These are phyloP conservation scores for Xylaria digitata DNA, from an alignment of 2,329 filamentous ascomycete species.

Conservation along the genomic window DNA sequence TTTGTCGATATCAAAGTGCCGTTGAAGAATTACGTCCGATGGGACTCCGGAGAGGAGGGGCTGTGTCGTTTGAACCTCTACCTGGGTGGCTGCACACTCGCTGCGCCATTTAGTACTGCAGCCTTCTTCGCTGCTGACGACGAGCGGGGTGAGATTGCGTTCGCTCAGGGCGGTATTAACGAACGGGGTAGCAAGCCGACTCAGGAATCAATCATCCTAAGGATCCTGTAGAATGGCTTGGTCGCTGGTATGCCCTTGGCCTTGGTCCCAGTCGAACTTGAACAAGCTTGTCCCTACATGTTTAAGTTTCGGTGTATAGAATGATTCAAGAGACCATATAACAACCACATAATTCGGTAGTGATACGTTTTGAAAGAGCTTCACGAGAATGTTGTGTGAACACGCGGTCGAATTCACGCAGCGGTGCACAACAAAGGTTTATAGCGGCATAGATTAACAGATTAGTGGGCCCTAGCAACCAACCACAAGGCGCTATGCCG, in stretches of 20 bases:
- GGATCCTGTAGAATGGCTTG: conserved; percentile 16
- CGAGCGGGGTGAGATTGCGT: conserved; percentile 45
- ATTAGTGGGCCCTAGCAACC: too few relatives aligned
- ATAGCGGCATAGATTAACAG: too few relatives aligned
- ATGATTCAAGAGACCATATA: too few relatives aligned
- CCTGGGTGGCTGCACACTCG: conserved; percentile 46
- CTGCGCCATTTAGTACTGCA: conserved; percentile 49
- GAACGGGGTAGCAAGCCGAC: conserved; percentile 37
- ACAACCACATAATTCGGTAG: too few relatives aligned
- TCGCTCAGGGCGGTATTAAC: conserved; percentile 51
- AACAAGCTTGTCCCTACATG: neutral
- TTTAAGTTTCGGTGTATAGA: too few relatives aligned
- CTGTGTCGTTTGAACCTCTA: conserved; percentile 48
- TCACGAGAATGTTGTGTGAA: too few relatives aligned
- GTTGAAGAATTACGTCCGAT: conserved; percentile 49
- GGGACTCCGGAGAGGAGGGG: conserved; percentile 36
- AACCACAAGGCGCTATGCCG: too few relatives aligned
- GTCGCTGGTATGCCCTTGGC: neutral
- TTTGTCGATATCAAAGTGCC: conserved; percentile 48
- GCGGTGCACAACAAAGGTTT: too few relatives aligned
- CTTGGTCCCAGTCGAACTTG: neutral
- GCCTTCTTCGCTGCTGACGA: conserved; percentile 52
- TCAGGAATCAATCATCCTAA: conserved; percentile 19
- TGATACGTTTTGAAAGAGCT: too few relatives aligned
- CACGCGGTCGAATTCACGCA: too few relatives aligned